Evolutionary conservation across 2,329 filamentous ascomycete genomes (phyloP), one percentile per base, ranked within the genome.

Genomic region (Aspergillus tanneri): DNA sequence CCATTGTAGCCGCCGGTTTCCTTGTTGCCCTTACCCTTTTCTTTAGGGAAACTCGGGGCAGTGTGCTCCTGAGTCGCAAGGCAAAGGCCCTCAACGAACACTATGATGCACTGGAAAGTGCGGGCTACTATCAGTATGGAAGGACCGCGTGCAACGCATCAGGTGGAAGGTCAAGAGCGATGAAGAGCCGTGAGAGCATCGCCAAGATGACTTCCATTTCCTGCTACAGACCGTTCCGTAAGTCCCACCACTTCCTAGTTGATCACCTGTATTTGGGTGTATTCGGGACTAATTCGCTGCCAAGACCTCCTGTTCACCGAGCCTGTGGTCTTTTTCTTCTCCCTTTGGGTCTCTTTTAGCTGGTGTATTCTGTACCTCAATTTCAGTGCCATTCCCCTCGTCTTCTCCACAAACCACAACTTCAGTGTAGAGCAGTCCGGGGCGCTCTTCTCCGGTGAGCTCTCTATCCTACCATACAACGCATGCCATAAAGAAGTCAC

Each of bases 301-400:
- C 8, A 53, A 67, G 68, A 71, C 45, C 56, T 86, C 70, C 68
- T 85, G 12, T 60, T 80, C 16, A 73, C 75, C 0, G 82, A 85
- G 55, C 81, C 81, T 8, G 83, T 86, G 43, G 76, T 83, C 1
- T 72, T 74, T 2, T 78, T 81, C 73, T 95, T 95, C 71, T 88
- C 85, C 0, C 76, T 93, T 0, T 95, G 90, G 90, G 85, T 89
- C 1, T 78, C 87, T 0, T 95, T 95, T 63, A 84, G 84, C 10
- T 95, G 90, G 90, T 88, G 85, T 0, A 79, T 95, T 0, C 77
- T 95, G 0, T 95, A 95, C 66, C 73, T 95, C 12, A 87, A 85
- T 3, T 90, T 95, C 56, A 82, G 81, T 5, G 84, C 87, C 3
- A 82, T 95, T 12, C 87, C 89, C 0, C 77, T 91, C 5, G 84